phyloP scores from a whole-genome alignment of 208 protist species.

The Vickermania spadyakhi region DNA sequence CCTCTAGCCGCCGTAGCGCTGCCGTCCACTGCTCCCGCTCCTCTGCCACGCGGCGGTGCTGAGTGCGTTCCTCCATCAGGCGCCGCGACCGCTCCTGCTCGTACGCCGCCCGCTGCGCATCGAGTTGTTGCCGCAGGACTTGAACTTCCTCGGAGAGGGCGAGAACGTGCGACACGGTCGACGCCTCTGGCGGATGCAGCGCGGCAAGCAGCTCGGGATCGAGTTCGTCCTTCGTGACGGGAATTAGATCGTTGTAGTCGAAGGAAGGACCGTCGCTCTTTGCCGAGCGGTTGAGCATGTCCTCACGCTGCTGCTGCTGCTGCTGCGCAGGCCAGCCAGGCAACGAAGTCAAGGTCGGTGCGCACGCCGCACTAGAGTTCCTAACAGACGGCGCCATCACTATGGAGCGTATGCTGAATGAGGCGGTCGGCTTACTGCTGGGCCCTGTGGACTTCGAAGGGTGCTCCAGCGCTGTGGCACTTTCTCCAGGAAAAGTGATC shows the following conservation, averaged over 20 bases:
- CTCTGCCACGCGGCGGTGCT: conserved; percentile 20
- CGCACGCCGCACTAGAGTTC: not conserved
- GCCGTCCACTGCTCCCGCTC: conserved; percentile 11
- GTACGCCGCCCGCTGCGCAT: conserved; percentile 47
- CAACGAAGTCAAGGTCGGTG: not conserved
- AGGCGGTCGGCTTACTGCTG: not conserved
- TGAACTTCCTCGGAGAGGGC: conserved; percentile 39
- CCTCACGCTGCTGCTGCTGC: not conserved
- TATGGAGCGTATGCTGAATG: not conserved
- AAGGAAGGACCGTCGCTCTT: not conserved
- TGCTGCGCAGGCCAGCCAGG: not conserved
- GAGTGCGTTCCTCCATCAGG: conserved; percentile 19
- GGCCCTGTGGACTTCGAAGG: not conserved
- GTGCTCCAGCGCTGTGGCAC: not conserved
- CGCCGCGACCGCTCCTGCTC: conserved; percentile 40
- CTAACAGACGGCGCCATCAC: not conserved
- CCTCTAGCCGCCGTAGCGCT: conserved; percentile 38
- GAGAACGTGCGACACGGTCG: conserved; percentile 20
- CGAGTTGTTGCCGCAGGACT: conserved; percentile 49
- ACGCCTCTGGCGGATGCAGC: conserved; percentile 1
- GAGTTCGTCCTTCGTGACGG: not conserved
- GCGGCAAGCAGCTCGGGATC: conserved; percentile 3
- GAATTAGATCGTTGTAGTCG: not conserved
- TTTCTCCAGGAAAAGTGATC: not conserved
- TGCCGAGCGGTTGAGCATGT: not conserved